Base-by-base conservation (phyloP, 441 rosid genomes). In the Hura crepitans region DNA sequence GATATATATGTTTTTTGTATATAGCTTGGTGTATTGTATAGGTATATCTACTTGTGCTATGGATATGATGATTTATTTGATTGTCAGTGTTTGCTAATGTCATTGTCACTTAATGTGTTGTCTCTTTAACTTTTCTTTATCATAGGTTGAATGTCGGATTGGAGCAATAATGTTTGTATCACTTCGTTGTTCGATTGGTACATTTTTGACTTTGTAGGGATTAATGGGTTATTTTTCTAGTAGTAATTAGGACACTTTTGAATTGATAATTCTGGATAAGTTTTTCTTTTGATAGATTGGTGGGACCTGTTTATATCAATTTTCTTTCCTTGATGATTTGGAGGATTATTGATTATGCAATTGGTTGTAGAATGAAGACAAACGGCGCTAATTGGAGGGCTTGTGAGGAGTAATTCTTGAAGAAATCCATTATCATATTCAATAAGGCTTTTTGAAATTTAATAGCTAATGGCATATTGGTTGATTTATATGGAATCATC, bases 301-400 rank as follows among this genome's bases (percentile, higher is more conserved):
- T 55, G 70, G 70, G 72, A 45, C 72, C 72, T 51, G n/a, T 25
- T 46, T 28, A 15, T 31, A 31, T 49, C 43, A 30, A n/a, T n/a
- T 50, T 31, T 45, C 22, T 45, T 15, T 6, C 4, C 2, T n/a
- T 23, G 7, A n/a, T 3, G 30, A 20, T 35, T 49, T 70, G 72
- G 57, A 54, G 33, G 9, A 13, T 23, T 30, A 20, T 51, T 20
- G 62, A 51, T 55, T 53, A 56, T 68, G 30, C 15, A 27, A 11
- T 39, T 69, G 54, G 45, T 58, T 20, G 30, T 45, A 5, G 65
- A 30, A 30, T 43, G 72, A 43, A 69, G 54, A 23, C 12, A 67
- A 33, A 31, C 51, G 59, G n/a, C 9, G 43, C 37, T 65, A n/a
- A 33, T 50, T 50, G 20, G 59, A 65, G 57, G n/a, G 57, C 11